phyloP scores from a whole-genome alignment of 331 rosid genomes.

The Stylosanthes scabra region DNA sequence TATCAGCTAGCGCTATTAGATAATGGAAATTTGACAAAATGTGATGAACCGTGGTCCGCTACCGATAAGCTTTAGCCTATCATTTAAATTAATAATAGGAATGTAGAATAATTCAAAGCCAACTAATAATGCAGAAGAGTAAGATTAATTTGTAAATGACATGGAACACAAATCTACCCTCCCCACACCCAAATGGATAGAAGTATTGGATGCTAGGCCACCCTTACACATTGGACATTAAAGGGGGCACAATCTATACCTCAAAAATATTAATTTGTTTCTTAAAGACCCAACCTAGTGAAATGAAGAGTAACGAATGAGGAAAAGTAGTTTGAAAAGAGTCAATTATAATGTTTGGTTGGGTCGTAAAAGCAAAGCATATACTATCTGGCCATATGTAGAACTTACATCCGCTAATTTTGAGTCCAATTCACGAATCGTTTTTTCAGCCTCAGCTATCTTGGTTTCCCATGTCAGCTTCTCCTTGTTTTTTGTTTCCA shows the following conservation, averaged over 20 bases:
- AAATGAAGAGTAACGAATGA: not conserved
- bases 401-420: conserved; percentile 71
- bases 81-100: conserved; percentile 19
- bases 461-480: conserved; percentile 68
- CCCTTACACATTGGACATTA: not conserved
- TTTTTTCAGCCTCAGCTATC: conserved; percentile 62
- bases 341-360: conserved; percentile 20
- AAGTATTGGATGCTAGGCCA: too few relatives aligned
- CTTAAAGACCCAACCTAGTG: not conserved
- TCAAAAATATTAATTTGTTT: conserved; percentile 10
- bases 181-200: too few relatives aligned
- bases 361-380: conserved; percentile 3
- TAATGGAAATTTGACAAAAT: too few relatives aligned
- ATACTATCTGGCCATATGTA: conserved; percentile 19
- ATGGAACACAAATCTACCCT: too few relatives aligned
- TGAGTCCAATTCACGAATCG: conserved; percentile 55
- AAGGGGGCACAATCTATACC: not conserved
- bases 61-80: too few relatives aligned
- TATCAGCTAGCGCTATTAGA: too few relatives aligned
- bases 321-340: conserved; percentile 20
- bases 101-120: not conserved
- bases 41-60: too few relatives aligned
- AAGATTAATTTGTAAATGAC: too few relatives aligned
- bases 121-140: not conserved
- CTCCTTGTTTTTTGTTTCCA: conserved; percentile 66